A percentile compares a stretch with the other conserved stretches of the same genome.
These are phyloP conservation scores for Myrmaecium sp. DNA, from an alignment of 2,329 filamentous ascomycete species.

Conservation along the genomic window DNA sequence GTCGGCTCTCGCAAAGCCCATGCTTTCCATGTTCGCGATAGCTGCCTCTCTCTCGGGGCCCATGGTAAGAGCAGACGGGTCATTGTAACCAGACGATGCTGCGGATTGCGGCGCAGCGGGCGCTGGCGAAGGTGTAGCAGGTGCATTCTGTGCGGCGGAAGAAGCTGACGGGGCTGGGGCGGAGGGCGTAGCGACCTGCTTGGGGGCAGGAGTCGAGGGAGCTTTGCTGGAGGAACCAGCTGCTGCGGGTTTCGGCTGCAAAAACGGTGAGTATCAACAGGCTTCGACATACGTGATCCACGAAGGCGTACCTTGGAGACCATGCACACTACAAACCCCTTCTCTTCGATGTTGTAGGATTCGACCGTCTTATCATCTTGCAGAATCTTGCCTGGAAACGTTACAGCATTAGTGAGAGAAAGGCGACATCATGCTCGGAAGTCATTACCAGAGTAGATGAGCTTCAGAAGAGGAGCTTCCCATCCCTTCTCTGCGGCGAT, in stretches of 20 bases:
- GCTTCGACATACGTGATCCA: conserved; percentile 4
- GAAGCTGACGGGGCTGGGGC: conserved; percentile 34
- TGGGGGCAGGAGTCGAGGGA: conserved; percentile 39
- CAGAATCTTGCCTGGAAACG: conserved; percentile 77
- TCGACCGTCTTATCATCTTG: conserved; percentile 95
- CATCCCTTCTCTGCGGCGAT: conserved; percentile 86
- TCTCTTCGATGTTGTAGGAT: conserved; percentile 97
- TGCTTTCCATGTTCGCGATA: conserved; percentile 85
- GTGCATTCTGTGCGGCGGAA: conserved; percentile 30
- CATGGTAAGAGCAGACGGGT: conserved; percentile 70
- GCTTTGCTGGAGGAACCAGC: conserved; percentile 31
- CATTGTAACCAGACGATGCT: conserved; percentile 37
- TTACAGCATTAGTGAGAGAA: conserved; percentile 7
- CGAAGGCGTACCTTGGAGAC: conserved; percentile 62
- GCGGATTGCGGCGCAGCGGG: conserved; percentile 26
- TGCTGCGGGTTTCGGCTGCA: conserved; percentile 52
- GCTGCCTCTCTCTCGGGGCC: conserved; percentile 68
- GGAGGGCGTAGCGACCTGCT: conserved; percentile 37
- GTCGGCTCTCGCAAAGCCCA: conserved; percentile 81
- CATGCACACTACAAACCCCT: conserved; percentile 98
- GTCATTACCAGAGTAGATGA: conserved; percentile 97
- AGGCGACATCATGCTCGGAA: too few species aligned
- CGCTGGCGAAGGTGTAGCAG: conserved; percentile 33
- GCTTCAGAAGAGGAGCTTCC: conserved; percentile 78
- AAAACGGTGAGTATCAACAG: conserved; percentile 9